Evolutionary conservation across 352 stramenopile genomes (phyloP).

Genomic region (Phytophthora pluvialis): DNA sequence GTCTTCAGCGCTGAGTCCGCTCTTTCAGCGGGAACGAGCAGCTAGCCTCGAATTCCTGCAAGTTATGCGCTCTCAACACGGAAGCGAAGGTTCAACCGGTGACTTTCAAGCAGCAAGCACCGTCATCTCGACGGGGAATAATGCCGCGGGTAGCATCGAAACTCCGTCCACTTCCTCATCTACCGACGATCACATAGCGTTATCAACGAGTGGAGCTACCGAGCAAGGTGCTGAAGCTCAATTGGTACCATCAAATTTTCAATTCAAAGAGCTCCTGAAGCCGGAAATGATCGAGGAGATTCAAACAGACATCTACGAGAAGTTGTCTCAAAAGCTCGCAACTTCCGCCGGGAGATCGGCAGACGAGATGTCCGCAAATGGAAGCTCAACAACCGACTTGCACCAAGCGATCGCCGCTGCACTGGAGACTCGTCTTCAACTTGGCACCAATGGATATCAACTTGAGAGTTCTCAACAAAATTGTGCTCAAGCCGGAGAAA

Average conservation of each 20-base stretch:
- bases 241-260: slow-evolving; percentile 34
- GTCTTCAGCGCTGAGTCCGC: slow-evolving; percentile 29
- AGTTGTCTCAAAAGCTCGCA: slow-evolving; percentile 51
- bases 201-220: slow-evolving; percentile 5
- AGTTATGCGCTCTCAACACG: slow-evolving; percentile 8
- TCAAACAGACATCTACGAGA: slow-evolving; percentile 68
- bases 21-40: slow-evolving; percentile 35
- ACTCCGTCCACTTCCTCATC: slow-evolving; percentile 2
- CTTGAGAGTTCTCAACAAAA: not conserved
- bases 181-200: slow-evolving; percentile 2
- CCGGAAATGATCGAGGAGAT: slow-evolving; percentile 58
- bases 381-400: slow-evolving; percentile 36
- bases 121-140: not conserved
- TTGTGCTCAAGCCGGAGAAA: slow-evolving; percentile 4
- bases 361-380: slow-evolving; percentile 8
- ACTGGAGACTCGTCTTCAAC: slow-evolving; percentile 59
- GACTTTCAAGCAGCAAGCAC: not conserved
- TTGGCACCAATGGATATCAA: slow-evolving; percentile 28
- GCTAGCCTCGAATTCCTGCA: slow-evolving; percentile 39
- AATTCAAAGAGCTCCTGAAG: slow-evolving; percentile 62
- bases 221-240: slow-evolving; percentile 5
- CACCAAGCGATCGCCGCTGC: slow-evolving; percentile 58
- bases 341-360: slow-evolving; percentile 5
- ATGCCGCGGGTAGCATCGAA: not conserved
- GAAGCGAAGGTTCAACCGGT: not conserved